Evolutionary conservation across 2,329 filamentous ascomycete species (phyloP).

Genomic region (Pseudopithomyces chartarum): DNA sequence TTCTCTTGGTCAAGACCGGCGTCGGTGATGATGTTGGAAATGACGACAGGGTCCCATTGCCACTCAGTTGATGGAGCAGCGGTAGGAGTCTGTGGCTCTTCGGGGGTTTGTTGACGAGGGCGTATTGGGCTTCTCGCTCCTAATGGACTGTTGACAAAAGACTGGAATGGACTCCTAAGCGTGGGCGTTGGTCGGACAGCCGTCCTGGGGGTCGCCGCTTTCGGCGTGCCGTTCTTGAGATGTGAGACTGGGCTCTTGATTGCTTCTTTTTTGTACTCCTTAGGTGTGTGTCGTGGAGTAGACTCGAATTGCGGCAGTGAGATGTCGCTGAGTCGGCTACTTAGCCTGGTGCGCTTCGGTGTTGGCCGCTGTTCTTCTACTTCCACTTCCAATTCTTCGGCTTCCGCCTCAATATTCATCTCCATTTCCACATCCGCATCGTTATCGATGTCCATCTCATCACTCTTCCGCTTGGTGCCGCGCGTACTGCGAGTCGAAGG

Average conservation of each 20-base stretch:
- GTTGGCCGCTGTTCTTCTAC: neutral
- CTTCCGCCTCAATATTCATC: neutral
- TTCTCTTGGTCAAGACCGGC: slow-evolving; percentile 38
- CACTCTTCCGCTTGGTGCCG: slow-evolving; percentile 25
- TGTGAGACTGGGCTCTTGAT: slow-evolving; percentile 2
- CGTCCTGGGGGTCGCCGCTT: neutral
- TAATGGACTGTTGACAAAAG: slow-evolving; percentile 5
- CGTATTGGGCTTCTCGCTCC: slow-evolving; percentile 46
- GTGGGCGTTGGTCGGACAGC: slow-evolving; percentile 10
- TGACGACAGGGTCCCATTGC: slow-evolving; percentile 70
- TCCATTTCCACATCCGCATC: neutral
- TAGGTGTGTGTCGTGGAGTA: slow-evolving; percentile 64
- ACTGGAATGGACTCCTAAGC: slow-evolving; percentile 22
- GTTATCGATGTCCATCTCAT: slow-evolving; percentile 15
- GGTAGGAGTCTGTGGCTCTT: slow-evolving; percentile 8
- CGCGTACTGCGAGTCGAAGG: slow-evolving; percentile 16
- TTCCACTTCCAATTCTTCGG: neutral
- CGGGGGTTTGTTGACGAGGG: slow-evolving; percentile 20
- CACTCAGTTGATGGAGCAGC: neutral
- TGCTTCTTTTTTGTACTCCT: neutral
- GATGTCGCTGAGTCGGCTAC: slow-evolving; percentile 13
- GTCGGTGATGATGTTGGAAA: slow-evolving; percentile 36
- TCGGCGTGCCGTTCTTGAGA: slow-evolving; percentile 1
- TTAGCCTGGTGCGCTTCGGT: slow-evolving; percentile 10
- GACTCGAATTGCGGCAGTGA: slow-evolving; percentile 32